Evolutionary conservation across 1,284 basidiomycete genomes (phyloP).

Genomic region (Rhodotorula sp.): DNA sequence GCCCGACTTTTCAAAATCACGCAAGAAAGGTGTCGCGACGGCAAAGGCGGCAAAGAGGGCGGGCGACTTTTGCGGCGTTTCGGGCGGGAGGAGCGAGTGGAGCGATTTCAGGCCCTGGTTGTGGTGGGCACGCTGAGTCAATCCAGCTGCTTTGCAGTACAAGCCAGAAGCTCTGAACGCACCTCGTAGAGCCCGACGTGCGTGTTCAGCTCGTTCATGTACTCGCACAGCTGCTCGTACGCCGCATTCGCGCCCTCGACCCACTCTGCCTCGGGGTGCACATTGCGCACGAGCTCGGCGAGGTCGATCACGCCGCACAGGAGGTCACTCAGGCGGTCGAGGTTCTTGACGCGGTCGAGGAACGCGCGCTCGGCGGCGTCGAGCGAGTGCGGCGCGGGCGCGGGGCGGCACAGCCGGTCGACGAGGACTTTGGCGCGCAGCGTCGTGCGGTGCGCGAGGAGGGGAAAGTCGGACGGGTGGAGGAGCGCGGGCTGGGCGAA

Average conservation of each 20-base stretch:
- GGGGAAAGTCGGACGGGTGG: conserved; percentile 63
- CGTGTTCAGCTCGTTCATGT: conserved; percentile 97
- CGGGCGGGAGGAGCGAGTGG: conserved; percentile 35
- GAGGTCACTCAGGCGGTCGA: conserved; percentile 92
- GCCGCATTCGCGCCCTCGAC: conserved; percentile 78
- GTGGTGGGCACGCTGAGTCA: background rate
- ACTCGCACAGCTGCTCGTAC: conserved; percentile 90
- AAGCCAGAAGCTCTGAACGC: conserved; percentile 38
- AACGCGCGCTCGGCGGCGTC: conserved; percentile 60
- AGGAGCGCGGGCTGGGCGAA: conserved; percentile 68
- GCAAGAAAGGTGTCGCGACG: conserved; percentile 85
- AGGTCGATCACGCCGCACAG: conserved; percentile 95
- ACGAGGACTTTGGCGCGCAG: conserved; percentile 71
- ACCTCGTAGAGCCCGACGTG: conserved; percentile 90
- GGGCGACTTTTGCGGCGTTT: conserved; percentile 38
- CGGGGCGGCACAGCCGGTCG: conserved; percentile 67
- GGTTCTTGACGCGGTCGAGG: conserved; percentile 82
- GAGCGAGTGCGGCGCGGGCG: conserved; percentile 57
- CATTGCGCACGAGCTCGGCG: conserved; percentile 88
- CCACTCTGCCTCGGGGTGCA: conserved; percentile 85
- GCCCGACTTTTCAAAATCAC: conserved; percentile 96
- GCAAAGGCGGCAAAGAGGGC: conserved; percentile 44
- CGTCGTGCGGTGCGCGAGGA: conserved; percentile 69
- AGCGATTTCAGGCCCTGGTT: conserved; percentile 48
- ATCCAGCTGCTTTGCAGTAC: background rate